phyloP scores from a whole-genome alignment of 2,329 filamentous ascomycete genomes.

The Cytospora piceicola region DNA sequence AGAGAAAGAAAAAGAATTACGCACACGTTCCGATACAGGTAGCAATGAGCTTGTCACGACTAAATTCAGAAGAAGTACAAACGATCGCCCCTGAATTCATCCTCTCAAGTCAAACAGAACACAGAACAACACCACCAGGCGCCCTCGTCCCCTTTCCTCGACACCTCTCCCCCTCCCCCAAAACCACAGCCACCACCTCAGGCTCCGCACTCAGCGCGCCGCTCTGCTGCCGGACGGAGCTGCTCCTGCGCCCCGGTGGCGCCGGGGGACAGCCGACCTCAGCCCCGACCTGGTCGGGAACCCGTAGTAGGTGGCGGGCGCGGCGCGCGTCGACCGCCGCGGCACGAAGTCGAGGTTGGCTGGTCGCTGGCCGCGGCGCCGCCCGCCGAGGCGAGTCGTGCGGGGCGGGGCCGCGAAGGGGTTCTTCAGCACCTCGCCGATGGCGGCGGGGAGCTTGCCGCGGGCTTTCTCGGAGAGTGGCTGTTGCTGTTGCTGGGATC shows the following conservation, averaged over 20 bases:
- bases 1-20: not conserved
- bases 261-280: no score
- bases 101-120: not conserved
- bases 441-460: not conserved
- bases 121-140: not conserved
- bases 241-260: no score
- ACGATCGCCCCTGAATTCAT: no score
- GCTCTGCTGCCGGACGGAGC: not conserved
- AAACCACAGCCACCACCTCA: no score
- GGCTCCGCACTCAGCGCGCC: no score
- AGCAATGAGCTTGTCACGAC: not conserved
- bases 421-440: not conserved
- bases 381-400: no score
- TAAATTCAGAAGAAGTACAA: not conserved
- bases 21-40: not conserved
- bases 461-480: not conserved
- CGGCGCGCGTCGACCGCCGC: not conserved
- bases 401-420: not conserved
- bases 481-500: not conserved
- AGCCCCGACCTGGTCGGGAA: no score
- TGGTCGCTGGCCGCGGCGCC: not conserved
- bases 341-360: not conserved
- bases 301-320: not conserved
- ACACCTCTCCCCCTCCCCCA: no score
- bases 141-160: not conserved